phyloP scores from a whole-genome alignment of 805 yeast species.

The Pichia eremophila region DNA sequence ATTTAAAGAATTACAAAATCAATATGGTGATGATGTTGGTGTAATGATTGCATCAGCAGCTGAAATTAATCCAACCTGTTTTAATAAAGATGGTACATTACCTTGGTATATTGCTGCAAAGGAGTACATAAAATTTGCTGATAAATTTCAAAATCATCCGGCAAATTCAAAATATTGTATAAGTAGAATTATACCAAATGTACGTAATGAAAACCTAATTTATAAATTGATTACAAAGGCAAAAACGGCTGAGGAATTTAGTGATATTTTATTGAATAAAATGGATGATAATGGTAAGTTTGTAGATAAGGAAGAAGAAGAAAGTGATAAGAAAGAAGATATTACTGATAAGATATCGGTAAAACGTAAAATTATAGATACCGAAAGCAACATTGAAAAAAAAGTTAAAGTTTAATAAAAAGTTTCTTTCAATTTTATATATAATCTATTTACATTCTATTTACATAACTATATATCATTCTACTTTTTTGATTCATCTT shows the following conservation, averaged over 20 bases:
- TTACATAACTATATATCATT: too few species aligned
- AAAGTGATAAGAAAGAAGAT: not conserved
- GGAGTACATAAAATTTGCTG: slow-evolving; percentile 49
- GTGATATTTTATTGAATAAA: slow-evolving; percentile 24
- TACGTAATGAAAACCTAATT: slow-evolving; percentile 27
- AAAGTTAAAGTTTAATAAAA: not conserved
- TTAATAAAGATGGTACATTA: slow-evolving; percentile 34
- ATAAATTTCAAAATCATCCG: slow-evolving; percentile 47
- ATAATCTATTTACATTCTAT: too few species aligned
- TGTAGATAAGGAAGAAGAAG: slow-evolving; percentile 5
- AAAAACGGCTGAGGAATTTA: slow-evolving; percentile 45
- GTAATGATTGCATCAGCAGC: slow-evolving; percentile 93
- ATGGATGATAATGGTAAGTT: slow-evolving; percentile 30
- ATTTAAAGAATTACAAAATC: slow-evolving; percentile 37
- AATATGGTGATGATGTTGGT: slow-evolving; percentile 58
- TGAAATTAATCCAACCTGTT: slow-evolving; percentile 77
- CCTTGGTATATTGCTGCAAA: slow-evolving; percentile 47
- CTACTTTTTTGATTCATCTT: not conserved
- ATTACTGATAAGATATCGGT: not conserved
- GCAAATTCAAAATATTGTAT: slow-evolving; percentile 78
- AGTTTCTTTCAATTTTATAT: too few species aligned
- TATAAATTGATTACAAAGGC: slow-evolving; percentile 49
- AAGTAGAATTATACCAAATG: slow-evolving; percentile 58
- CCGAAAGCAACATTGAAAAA: not conserved
- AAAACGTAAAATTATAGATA: slow-evolving; percentile 5